A percentile compares a stretch with the other conserved stretches of the same genome.
These are phyloP conservation scores for Turritis glabra DNA, from an alignment of 345 rosid species.

Conservation along the genomic window DNA sequence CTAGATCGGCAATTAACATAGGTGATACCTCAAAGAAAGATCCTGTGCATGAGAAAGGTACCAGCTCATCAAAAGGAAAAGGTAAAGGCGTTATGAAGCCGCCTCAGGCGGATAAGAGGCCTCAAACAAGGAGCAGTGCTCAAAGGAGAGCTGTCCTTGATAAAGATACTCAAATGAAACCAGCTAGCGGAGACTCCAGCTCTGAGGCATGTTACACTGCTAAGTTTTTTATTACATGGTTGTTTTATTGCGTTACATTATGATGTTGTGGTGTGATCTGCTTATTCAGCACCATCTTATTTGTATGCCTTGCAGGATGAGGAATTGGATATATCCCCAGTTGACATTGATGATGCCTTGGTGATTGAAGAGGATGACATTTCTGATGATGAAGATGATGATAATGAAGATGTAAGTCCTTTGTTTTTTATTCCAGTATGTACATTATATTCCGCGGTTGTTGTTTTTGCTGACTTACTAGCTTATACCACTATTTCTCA, in stretches of 20 bases:
- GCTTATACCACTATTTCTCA: neutral
- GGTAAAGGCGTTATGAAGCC: slow-evolving; percentile 96
- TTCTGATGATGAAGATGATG: slow-evolving; percentile 93
- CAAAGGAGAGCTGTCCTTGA: slow-evolving; percentile 84
- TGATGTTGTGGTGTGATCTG: slow-evolving; percentile 26
- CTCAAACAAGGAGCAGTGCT: slow-evolving; percentile 92
- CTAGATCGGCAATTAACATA: slow-evolving; percentile 78
- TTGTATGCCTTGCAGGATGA: slow-evolving; percentile 69
- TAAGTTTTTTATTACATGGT: slow-evolving; percentile 2
- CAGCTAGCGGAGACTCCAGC: slow-evolving; percentile 70
- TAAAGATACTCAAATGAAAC: slow-evolving; percentile 75
- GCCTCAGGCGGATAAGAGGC: slow-evolving; percentile 79
- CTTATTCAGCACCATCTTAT: neutral
- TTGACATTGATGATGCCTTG: slow-evolving; percentile 89
- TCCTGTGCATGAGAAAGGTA: slow-evolving; percentile 60
- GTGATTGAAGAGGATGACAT: slow-evolving; percentile 98
- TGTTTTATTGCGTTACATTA: slow-evolving; percentile 14
- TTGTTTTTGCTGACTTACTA: slow-evolving; percentile 4
- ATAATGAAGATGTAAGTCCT: slow-evolving; percentile 85
- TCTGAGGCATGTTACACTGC: slow-evolving; percentile 73
- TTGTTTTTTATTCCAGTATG: neutral
- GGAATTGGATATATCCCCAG: slow-evolving; percentile 85
- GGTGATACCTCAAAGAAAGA: slow-evolving; percentile 75
- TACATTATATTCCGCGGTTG: neutral
- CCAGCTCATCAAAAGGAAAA: slow-evolving; percentile 88